phyloP scores from a whole-genome alignment of 371 early-diverging fungal genomes.

The Sporodiniella umbellata region DNA sequence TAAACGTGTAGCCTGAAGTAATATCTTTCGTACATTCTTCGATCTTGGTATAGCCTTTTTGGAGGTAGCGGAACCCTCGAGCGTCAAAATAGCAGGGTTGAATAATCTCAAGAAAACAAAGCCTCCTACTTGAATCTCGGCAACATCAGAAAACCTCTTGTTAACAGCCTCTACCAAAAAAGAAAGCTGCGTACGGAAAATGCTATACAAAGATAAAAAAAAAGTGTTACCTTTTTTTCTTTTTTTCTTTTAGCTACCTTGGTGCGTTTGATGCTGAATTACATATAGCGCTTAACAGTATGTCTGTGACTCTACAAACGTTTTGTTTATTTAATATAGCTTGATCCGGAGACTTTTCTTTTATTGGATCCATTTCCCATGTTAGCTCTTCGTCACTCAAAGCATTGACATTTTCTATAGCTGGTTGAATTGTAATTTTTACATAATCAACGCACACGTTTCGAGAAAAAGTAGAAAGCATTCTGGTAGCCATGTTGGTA shows the following conservation, averaged over 20 bases:
- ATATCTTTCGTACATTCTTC: constrained; percentile 72
- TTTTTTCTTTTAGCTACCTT: constrained; percentile 8
- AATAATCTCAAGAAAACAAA: constrained; percentile 91
- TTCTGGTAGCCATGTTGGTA: constrained; percentile 81
- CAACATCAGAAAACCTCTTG: constrained; percentile 78
- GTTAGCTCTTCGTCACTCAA: constrained; percentile 29
- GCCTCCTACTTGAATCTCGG: constrained; percentile 82
- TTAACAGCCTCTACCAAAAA: constrained; percentile 70
- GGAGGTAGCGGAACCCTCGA: constrained; percentile 55
- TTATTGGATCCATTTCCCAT: constrained; percentile 82
- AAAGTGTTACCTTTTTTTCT: not conserved
- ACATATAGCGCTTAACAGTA: constrained; percentile 78
- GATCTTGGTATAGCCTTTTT: constrained; percentile 40
- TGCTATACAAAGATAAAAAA: constrained; percentile 19
- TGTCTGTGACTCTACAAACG: constrained; percentile 66
- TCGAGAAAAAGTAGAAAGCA: constrained; percentile 78
- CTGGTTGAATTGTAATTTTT: constrained; percentile 72
- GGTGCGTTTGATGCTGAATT: constrained; percentile 70
- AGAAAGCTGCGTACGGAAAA: constrained; percentile 75
- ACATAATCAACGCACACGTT: constrained; percentile 74
- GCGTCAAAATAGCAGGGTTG: constrained; percentile 90
- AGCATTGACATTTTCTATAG: constrained; percentile 50
- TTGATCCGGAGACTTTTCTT: constrained; percentile 57
- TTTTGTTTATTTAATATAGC: constrained; percentile 67
- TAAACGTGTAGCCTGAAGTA: constrained; percentile 88